phyloP scores from a whole-genome alignment of 2,329 filamentous ascomycete genomes.

The Colletotrichum falcatum region DNA sequence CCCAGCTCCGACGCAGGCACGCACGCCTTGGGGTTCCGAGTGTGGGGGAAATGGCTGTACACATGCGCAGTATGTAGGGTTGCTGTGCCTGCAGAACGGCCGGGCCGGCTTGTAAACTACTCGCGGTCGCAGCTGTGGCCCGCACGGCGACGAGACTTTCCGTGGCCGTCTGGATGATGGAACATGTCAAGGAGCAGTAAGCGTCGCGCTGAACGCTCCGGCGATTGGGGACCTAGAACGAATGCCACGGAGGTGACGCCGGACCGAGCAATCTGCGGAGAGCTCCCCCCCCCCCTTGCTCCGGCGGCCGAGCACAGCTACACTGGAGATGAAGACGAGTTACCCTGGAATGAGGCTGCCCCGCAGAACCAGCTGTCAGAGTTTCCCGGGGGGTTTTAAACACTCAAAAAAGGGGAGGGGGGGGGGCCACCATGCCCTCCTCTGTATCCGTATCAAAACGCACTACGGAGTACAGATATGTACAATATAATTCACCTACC shows the following conservation, averaged over 20 bases:
- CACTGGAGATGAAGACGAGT: background rate
- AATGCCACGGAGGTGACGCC: slow-evolving; percentile 15
- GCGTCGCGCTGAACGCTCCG: slow-evolving; percentile 8
- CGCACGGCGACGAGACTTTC: slow-evolving; percentile 31
- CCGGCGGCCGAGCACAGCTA: background rate
- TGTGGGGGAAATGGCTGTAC: slow-evolving; percentile 27
- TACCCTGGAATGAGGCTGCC: background rate
- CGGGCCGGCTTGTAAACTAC: slow-evolving; percentile 18
- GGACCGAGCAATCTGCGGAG: slow-evolving; percentile 5
- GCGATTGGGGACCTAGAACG: slow-evolving; percentile 1
- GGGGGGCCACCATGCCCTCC: background rate
- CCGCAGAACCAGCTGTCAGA: slow-evolving; percentile 16
- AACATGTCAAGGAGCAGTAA: slow-evolving; percentile 22
- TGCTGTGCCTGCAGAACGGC: slow-evolving; percentile 31
- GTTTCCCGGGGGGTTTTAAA: slow-evolving; percentile 1
- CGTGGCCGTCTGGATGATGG: slow-evolving; percentile 2
- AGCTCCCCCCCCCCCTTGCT: background rate
- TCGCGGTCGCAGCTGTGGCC: slow-evolving; percentile 27
- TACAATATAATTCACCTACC: background rate
- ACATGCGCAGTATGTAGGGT: background rate
- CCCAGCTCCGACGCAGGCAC: slow-evolving; percentile 11
- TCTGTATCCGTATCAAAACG: no score
- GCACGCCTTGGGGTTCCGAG: background rate
- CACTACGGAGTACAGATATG: no score
- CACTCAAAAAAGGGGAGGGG: background rate